Base-by-base conservation (phyloP, 371 early-diverging fungal species). In the Smittium culicis region DNA sequence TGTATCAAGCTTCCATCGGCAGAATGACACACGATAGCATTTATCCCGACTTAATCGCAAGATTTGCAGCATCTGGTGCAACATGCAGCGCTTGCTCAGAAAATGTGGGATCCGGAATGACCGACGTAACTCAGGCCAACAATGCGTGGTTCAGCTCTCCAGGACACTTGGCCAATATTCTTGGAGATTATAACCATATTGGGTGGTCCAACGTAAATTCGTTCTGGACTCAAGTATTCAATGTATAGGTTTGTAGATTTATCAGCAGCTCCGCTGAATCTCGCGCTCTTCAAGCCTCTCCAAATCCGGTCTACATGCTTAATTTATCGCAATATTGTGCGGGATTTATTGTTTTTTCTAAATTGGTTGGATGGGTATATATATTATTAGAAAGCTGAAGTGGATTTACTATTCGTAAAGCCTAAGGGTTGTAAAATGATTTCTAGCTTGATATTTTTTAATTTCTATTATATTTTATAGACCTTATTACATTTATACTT, bases 131-230 rank as follows among this genome's bases (percentile, higher is more conserved):
- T 8, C 16, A 62, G 2, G 80, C 72, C 5, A 71, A 77, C 71
- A 14, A 45, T 1, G 65, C 68, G 1, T 81, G 82, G 82, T 73
- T 67, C 35, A 72, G 76, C 55, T 80, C 81, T 63, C 67, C 77
- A 1, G 76, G 73, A 2, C 82, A 81, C 66, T 68, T 70, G 2
- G 71, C 61, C 1, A 81, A 81, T 63, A 78, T 81, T 60, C 32
- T 82, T 28, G 61, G 66, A 11, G 8, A 17, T 8, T 62, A 30
- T 34, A 24, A 62, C 29, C 2, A 34, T n/a, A 31, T 30, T 62
- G 63, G 63, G 17, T 62, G 63, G 63, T 28, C 63, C 2, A 31
- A 27, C 8, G n/a, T 29, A 31, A 34, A 34, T 24, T 11, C 17
- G 3, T 62, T 31, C 32, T 62, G 63, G 63, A 24, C 63, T 2